These are phyloP conservation scores for Aspergillus transmontanensis DNA, from an alignment of 2,329 filamentous ascomycete species.

Conservation along the genomic window DNA sequence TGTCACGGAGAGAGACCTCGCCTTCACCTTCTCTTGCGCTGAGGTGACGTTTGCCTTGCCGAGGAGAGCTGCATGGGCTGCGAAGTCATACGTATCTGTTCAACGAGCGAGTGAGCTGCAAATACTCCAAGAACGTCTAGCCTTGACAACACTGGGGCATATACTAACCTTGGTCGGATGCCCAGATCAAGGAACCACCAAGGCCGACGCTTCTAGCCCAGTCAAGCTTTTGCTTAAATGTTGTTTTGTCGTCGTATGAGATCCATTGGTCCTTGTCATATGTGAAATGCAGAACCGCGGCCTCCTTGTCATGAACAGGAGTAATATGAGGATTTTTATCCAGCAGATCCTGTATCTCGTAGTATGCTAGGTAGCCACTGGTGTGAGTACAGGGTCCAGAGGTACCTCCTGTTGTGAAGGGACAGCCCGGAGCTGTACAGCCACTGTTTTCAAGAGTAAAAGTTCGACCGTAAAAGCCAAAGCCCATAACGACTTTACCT, in stretches of 20 bases:
- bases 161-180: slow-evolving; percentile 5
- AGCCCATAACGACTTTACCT: slow-evolving; percentile 46
- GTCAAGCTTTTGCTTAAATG: slow-evolving; percentile 37
- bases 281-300: slow-evolving; percentile 26
- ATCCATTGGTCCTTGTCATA: slow-evolving; percentile 32
- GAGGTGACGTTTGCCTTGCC: no score
- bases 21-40: no score
- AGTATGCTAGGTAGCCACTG: slow-evolving; percentile 9
- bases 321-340: background rate
- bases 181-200: slow-evolving; percentile 27
- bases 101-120: no score
- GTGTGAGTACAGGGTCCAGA: slow-evolving; percentile 4
- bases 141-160: no score
- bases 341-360: slow-evolving; percentile 9
- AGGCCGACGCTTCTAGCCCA: slow-evolving; percentile 35
- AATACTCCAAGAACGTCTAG: no score
- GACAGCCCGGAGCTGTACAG: slow-evolving; percentile 9
- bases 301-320: slow-evolving; percentile 20
- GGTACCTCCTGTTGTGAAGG: background rate
- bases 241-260: slow-evolving; percentile 36
- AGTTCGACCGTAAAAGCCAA: slow-evolving; percentile 50
- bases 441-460: background rate
- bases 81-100: no score
- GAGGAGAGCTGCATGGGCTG: no score
- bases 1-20: no score